Conservation (phyloP, 345 rosid species). For the Populus euphratica region DNA sequence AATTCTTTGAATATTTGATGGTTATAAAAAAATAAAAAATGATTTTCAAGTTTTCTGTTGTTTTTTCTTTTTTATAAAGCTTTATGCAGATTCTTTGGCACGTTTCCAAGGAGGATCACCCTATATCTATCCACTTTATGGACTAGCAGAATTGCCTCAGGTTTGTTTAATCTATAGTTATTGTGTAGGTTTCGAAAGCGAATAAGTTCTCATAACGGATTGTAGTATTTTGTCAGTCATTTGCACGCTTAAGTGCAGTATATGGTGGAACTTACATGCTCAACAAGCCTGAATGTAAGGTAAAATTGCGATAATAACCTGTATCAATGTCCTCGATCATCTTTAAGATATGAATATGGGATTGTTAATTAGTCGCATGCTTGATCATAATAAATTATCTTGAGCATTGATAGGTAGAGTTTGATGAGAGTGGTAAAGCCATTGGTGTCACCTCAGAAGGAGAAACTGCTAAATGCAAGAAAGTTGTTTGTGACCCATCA, state of each 20-base stretch:
- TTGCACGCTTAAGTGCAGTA: constrained; percentile 92
- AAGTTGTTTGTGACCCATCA: constrained; percentile 88
- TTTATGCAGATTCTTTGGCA: constrained; percentile 84
- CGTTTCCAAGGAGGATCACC: constrained; percentile 97
- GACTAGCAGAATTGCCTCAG: constrained; percentile 93
- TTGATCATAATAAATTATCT: background rate
- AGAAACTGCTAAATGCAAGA: constrained; percentile 94
- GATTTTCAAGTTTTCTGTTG: background rate
- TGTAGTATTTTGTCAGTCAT: constrained; percentile 49
- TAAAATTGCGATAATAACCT: constrained; percentile 14
- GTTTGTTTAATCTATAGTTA: constrained; percentile 28
- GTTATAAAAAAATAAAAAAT: background rate
- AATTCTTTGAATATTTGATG: background rate
- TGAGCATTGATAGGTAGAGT: constrained; percentile 54
- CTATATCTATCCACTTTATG: constrained; percentile 81
- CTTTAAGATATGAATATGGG: background rate
- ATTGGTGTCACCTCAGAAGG: constrained; percentile 77
- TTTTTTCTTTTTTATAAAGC: constrained; percentile 32
- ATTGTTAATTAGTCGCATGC: background rate
- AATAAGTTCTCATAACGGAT: constrained; percentile 12
- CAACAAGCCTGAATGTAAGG: constrained; percentile 92
- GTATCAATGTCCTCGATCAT: background rate
- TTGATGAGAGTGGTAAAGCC: constrained; percentile 64
- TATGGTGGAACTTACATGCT: constrained; percentile 98
- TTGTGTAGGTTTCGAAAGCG: background rate